Evolutionary conservation across 23 red algal species (phyloP).

Genomic region (Agarophyton chilense): DNA sequence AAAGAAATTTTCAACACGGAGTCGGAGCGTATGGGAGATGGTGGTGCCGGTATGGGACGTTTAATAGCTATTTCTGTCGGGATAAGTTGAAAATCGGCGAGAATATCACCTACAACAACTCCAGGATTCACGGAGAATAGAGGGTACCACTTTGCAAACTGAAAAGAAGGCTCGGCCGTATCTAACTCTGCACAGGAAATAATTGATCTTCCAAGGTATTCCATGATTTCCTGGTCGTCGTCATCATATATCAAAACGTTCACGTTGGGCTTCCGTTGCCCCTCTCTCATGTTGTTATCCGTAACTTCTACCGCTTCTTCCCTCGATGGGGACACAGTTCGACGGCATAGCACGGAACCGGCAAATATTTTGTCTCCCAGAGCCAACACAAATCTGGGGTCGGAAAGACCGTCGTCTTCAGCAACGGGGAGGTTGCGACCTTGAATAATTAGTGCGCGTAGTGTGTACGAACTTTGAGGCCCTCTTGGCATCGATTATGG

Average conservation of each 20-base stretch:
- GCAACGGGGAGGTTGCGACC: slow-evolving; percentile 78
- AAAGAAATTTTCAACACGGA: no score
- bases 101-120: slow-evolving; percentile 76
- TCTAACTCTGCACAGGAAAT: no score
- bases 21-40: not conserved
- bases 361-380: slow-evolving; percentile 68
- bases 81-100: slow-evolving; percentile 93
- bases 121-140: slow-evolving; percentile 90
- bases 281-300: slow-evolving; percentile 68
- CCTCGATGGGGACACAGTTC: slow-evolving; percentile 79
- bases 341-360: slow-evolving; percentile 41
- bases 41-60: slow-evolving; percentile 36
- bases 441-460: slow-evolving; percentile 71
- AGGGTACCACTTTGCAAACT: no score
- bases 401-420: slow-evolving; percentile 80
- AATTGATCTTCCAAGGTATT: no score
- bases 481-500: slow-evolving; percentile 59
- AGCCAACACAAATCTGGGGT: slow-evolving; percentile 66
- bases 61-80: slow-evolving; percentile 52
- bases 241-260: no score
- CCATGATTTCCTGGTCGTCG: no score
- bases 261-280: slow-evolving; percentile 75
- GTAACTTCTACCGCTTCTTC: slow-evolving; percentile 65
- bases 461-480: slow-evolving; percentile 63
- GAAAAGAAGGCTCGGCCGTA: no score